phyloP scores from a whole-genome alignment of 106 monocot species.

The Alisma plantagoaquatica region DNA sequence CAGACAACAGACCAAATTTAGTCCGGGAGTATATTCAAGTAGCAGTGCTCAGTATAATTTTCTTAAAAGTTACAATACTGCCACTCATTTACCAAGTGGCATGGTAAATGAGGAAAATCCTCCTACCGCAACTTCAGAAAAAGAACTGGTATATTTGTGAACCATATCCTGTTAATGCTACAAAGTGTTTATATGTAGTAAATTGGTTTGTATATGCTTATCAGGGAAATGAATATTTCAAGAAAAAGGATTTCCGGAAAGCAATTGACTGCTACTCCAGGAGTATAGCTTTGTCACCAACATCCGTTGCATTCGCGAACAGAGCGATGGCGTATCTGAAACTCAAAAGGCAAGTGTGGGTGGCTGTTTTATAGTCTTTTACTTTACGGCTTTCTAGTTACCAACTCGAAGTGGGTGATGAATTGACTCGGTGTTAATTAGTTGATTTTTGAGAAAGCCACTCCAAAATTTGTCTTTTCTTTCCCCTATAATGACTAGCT shows the following conservation, averaged over 20 bases:
- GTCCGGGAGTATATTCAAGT: constrained; percentile 13
- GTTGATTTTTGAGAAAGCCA: too few species aligned
- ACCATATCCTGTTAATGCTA: background rate
- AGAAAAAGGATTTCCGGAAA: constrained; percentile 65
- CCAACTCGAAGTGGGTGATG: too few species aligned
- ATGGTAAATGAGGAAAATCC: constrained; percentile 32
- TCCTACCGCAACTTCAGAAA: constrained; percentile 79
- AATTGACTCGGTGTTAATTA: too few species aligned
- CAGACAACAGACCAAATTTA: constrained; percentile 13
- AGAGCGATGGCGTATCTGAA: constrained; percentile 99
- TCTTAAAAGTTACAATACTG: constrained; percentile 21
- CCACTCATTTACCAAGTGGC: constrained; percentile 9
- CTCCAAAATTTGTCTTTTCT: too few species aligned
- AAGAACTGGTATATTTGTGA: constrained; percentile 48
- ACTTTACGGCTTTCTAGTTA: background rate
- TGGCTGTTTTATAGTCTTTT: background rate
- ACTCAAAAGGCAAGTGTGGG: constrained; percentile 57
- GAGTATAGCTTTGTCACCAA: constrained; percentile 83
- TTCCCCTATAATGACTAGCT: too few species aligned
- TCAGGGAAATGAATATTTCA: constrained; percentile 97
- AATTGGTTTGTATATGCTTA: background rate
- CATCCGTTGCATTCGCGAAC: constrained; percentile 90
- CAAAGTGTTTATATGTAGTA: background rate
- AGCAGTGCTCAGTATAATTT: constrained; percentile 9
- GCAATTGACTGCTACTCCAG: constrained; percentile 96